Base-by-base conservation (phyloP, 1,139 yeast genomes). In the Wickerhamomyces sp. region DNA sequence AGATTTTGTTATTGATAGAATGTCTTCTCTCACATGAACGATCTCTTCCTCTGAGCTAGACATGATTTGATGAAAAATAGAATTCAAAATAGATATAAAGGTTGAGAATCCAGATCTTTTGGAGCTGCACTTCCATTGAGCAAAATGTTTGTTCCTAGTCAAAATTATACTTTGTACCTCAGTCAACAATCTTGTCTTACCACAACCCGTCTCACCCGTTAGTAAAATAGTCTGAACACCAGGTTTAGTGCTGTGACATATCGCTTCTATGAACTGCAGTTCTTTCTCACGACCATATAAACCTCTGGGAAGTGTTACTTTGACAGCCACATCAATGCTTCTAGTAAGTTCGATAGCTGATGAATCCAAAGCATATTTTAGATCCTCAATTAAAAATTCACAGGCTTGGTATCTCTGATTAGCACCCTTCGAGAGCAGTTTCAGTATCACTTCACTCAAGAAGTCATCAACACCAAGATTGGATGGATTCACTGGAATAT, bases 181-280 rank as follows among this genome's bases (percentile, higher is more conserved):
- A 21, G 59, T 57, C n/a, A 73, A 50, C 6, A 73, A 44, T 4
- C 70, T 53, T 0, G 76, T 59, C 49, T 72, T 72, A 4, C 79
- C 80, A 4, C 61, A 51, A 1, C 79, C 80, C 0, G 67, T 47
- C n/a, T 58, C 62, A 6, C 79, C 79, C 2, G 58, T 46, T 9
- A 73, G 51, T 12, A 71, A 47, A 2, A 69, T 44, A 13, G 64
- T 41, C 39, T 62, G 61, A 12, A 59, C 43, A 50, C 55, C 41
- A 51, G 59, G 39, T 23, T 44, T 36, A 25, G 46, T 42, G 30
- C 47, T 38, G 32, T 61, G 57, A 38, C 62, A 59, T 4, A 49
- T 42, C 2, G 55, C 49, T 21, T 53, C 53, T 7, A 66, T 49
- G 15, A 45, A 40, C 4, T 54, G 42, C 33, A 62, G 46, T 16